Percentiles rank a stretch among this genome's conserved stretches.
These are phyloP conservation scores for Myochromella boudieri DNA, from an alignment of 768 basidiomycete genomes.

Conservation along the genomic window DNA sequence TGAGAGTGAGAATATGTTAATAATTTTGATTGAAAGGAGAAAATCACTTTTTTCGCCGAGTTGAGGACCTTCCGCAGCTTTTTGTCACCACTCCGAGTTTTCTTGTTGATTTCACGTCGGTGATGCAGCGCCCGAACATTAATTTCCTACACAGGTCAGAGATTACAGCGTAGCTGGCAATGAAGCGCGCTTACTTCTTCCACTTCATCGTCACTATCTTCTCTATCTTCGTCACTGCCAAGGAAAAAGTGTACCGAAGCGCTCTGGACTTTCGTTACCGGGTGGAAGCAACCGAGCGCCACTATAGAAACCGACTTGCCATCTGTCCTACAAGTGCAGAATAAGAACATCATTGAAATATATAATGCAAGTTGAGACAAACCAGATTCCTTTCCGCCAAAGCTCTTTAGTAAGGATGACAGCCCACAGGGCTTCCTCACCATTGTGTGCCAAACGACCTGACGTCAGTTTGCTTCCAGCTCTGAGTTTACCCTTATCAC, in stretches of 20 bases:
- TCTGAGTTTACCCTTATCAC: constrained; percentile 80
- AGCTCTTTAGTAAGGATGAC: constrained; percentile 90
- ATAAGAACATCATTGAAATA: background rate
- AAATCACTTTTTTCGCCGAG: constrained; percentile 66
- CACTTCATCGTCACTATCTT: constrained; percentile 70
- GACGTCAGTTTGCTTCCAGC: constrained; percentile 34
- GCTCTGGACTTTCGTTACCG: constrained; percentile 89
- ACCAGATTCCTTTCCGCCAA: constrained; percentile 94
- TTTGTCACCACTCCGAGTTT: constrained; percentile 79
- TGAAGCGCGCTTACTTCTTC: constrained; percentile 42
- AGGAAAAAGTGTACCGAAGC: constrained; percentile 97
- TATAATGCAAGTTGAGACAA: constrained; percentile 17
- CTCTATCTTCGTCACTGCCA: constrained; percentile 77
- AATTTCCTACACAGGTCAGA: constrained; percentile 42
- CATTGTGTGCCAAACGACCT: constrained; percentile 42
- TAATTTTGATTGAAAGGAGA: background rate
- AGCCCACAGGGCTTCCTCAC: constrained; percentile 97
- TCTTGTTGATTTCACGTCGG: constrained; percentile 91
- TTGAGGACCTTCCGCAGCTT: constrained; percentile 76
- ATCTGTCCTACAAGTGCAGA: constrained; percentile 61
- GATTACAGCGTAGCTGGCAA: background rate
- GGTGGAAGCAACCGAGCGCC: constrained; percentile 90
- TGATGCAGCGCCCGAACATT: constrained; percentile 80
- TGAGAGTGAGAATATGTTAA: constrained; percentile 1
- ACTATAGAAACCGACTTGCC: constrained; percentile 92